Percentiles rank a stretch among this genome's conserved stretches.
phyloP scores from a whole-genome alignment of 1,284 basidiomycete species.

The Trichosporon asahii region DNA sequence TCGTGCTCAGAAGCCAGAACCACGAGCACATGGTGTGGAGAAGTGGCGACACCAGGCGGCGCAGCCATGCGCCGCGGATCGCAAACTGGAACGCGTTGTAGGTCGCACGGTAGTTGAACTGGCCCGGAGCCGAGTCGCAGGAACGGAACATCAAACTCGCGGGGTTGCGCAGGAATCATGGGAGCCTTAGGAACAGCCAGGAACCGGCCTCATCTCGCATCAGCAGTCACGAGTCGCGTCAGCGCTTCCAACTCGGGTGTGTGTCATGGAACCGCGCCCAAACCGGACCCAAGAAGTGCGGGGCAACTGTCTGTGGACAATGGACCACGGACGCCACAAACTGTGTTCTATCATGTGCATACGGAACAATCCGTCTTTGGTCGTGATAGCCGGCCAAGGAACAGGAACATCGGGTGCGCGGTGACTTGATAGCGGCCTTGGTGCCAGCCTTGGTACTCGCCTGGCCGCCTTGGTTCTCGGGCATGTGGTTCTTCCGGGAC shows the following conservation, averaged over 20 bases:
- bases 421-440: neutral
- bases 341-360: neutral
- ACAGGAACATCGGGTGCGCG: neutral
- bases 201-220: neutral
- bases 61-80: no score
- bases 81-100: no score
- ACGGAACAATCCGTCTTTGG: neutral
- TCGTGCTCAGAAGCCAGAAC: no score
- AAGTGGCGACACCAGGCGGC: no score
- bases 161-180: neutral
- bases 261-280: neutral
- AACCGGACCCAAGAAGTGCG: neutral
- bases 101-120: no score
- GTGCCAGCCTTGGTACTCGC: neutral
- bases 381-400: neutral
- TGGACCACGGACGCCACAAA: neutral
- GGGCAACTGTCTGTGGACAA: neutral
- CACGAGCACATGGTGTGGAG: no score
- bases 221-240: neutral
- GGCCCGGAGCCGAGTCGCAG: no score
- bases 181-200: neutral
- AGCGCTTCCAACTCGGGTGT: neutral
- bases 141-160: slow-evolving; percentile 1
- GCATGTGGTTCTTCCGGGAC: neutral
- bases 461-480: neutral